Evolutionary conservation across 2,329 filamentous ascomycete species (phyloP), one percentile per base, ranked within the genome.

Genomic region (Aspergillus awamori): DNA sequence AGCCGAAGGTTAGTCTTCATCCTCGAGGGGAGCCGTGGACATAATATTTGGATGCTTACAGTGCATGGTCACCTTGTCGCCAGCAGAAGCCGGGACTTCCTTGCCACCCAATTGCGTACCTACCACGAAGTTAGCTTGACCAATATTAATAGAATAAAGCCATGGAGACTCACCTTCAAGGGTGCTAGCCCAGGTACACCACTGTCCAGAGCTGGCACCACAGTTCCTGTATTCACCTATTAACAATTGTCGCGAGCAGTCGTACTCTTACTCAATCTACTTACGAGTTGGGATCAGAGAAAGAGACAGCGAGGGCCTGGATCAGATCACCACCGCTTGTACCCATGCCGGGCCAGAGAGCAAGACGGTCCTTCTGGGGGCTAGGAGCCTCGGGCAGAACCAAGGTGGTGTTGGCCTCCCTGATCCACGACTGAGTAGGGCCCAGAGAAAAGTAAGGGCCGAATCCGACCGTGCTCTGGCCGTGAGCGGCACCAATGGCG

Each of bases 311-410:
- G 17, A 75, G 61, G 3, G 72, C 70, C 61, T 75, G 73, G 17
- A 75, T 72, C 48, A 75, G 60, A 51, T 75, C 73, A 15, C 71
- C 72, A 1, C 63, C 65, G 17, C 71, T 73, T 4, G 72, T 75
- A 11, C 71, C 71, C 73, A 75, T 74, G 1, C 73, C 73, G 2
- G 72, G 70, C 72, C 72, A 75, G 6, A 75, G 62, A 2, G 72
- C 72, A 8, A 74, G 69, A n/a, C 71, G 69, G 41, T 72, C 70
- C 6, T 60, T 54, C 52, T 69, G 62, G 3, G 67, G 67, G 43
- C 59, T 72, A 4, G 72, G 73, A 1, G 65, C 65, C 7, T 69
- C 60, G 1, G 72, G 72, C 8, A 74, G 65, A 0, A 73, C 68
- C 8, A 74, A 56, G 0, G 72, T 75, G 5, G 72, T 73, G 13